phyloP scores from a whole-genome alignment of 202 grass and related monocot species.

The Brachypodium distachyon region DNA sequence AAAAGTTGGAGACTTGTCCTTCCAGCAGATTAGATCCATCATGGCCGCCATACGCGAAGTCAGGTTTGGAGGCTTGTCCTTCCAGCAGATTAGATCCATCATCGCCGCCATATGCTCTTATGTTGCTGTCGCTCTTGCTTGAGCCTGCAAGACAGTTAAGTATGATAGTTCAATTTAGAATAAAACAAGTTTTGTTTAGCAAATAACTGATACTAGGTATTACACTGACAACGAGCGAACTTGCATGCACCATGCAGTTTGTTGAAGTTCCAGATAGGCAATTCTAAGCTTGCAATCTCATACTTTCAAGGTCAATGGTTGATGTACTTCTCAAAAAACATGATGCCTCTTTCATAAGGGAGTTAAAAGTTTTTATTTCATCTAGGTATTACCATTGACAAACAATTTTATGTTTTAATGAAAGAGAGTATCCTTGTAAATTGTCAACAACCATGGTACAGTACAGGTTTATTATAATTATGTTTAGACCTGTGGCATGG shows the following conservation, averaged over 20 bases:
- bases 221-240: background rate
- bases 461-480: no score
- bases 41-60: constrained; percentile 53
- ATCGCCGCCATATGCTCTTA: constrained; percentile 48
- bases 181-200: background rate
- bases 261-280: background rate
- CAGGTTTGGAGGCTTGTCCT: constrained; percentile 7
- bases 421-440: background rate
- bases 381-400: background rate
- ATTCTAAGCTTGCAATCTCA: background rate
- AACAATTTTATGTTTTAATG: background rate
- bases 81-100: constrained; percentile 18
- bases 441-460: background rate
- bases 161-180: background rate
- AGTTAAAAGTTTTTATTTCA: background rate
- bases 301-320: background rate
- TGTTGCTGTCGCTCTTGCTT: constrained; percentile 47
- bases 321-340: background rate
- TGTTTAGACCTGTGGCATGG: background rate
- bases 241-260: background rate
- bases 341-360: background rate
- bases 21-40: constrained; percentile 18
- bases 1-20: constrained; percentile 14
- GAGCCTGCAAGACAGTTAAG: constrained; percentile 29
- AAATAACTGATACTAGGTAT: background rate